Base-by-base conservation (phyloP, 2,329 filamentous ascomycete species). In the Arthrobotrys entomopaga region DNA sequence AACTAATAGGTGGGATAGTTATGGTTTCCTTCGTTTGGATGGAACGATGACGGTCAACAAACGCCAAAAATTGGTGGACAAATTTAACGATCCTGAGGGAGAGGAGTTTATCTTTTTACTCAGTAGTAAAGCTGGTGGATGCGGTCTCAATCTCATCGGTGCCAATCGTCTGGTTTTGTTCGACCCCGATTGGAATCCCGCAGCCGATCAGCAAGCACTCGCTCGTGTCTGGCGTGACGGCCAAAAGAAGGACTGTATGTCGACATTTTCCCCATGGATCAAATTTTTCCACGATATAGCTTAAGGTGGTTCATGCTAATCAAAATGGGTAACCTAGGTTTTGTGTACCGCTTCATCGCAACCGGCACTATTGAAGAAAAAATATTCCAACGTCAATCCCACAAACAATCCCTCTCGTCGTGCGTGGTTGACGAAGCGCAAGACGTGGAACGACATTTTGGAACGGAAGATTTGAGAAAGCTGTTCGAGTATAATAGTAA, bases 341-440 rank as follows among this genome's bases (percentile, higher is more conserved):
- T 99, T 79, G 95, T 99, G 15, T 99, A 99, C 82, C 91, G 95
- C n/a, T 99, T 99, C 83, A 99, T 99, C 79, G 91, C 93, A 0
- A 98, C 96, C 0, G 95, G 95, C 2, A 97, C 93, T 0, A 99
- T 99, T 75, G 95, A 99, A 80, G 95, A 99, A 82, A 99, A 99
- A 83, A 97, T 99, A 78, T 99, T 99, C 83, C 95, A 99, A 82
- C 90, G 96, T 8, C 95, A 99, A 80, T 96, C 92, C 0, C 96
- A 99, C 84, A 99, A 99, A 82, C 95, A 99, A 82, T 96, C 92
- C 6, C 85, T 99, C 0, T 98, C 94, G 0, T 96, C 92, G 0
- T 97, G 93, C 78, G 95, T 99, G 3, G 95, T 99, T 6, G 95
- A 99, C 82, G 93, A 91, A 1, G 94, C 92, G 0, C 94, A 99